phyloP scores from a whole-genome alignment of 306 rosid species.

The Cucurbita argyrosperma region DNA sequence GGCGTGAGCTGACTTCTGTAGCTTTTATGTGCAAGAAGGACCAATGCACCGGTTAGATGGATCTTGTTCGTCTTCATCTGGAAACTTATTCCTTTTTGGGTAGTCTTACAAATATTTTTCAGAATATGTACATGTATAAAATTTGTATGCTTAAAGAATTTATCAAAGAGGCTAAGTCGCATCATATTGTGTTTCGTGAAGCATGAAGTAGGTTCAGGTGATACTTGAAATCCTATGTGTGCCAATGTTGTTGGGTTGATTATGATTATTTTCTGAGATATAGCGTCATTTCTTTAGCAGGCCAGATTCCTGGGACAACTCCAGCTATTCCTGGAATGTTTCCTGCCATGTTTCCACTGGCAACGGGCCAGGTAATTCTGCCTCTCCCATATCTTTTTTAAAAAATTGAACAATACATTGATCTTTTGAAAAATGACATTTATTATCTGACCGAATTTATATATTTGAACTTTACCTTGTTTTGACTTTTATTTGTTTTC shows the following conservation, averaged over 20 bases:
- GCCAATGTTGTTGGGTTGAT: not conserved
- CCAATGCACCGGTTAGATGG: conserved; percentile 97
- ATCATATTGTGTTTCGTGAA: not conserved
- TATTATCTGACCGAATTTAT: not conserved
- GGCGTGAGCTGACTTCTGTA: conserved; percentile 99
- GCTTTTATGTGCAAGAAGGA: conserved; percentile 98
- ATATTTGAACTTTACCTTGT: not conserved
- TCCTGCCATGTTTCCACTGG: conserved; percentile 74
- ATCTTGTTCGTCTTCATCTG: conserved; percentile 95
- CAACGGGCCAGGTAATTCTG: conserved; percentile 64
- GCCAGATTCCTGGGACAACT: conserved; percentile 69
- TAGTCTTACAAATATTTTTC: conserved; percentile 68
- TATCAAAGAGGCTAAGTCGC: conserved; percentile 23
- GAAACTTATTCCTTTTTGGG: conserved; percentile 80
- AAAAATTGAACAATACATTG: not conserved
- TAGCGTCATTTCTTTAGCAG: conserved; percentile 34
- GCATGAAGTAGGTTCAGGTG: conserved; percentile 4
- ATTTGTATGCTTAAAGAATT: conserved; percentile 24
- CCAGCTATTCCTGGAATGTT: conserved; percentile 87
- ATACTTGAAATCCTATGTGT: not conserved
- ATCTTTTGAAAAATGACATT: not conserved
- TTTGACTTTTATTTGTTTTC: conserved; percentile 14
- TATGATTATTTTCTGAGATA: conserved; percentile 14
- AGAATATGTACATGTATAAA: conserved; percentile 33
- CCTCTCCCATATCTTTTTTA: not conserved